Conservation (phyloP, 140 eudicot genomes). For the Ambrosia hybrid region DNA sequence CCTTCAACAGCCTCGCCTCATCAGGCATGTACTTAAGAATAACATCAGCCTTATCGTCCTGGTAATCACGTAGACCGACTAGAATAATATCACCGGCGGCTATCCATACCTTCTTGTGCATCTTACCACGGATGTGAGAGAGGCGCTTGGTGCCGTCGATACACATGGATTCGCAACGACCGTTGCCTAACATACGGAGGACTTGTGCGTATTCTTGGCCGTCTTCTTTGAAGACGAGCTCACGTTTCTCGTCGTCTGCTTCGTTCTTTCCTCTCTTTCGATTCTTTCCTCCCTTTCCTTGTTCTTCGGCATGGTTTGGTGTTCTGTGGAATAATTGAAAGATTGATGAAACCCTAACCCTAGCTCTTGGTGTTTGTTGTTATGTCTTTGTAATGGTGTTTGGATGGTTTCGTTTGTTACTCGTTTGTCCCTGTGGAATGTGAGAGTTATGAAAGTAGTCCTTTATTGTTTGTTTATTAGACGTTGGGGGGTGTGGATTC, state of each 20-base stretch:
- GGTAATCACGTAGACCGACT: slow-evolving; percentile 72
- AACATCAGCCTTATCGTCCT: slow-evolving; percentile 82
- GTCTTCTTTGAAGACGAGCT: slow-evolving; percentile 71
- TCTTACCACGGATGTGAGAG: slow-evolving; percentile 79
- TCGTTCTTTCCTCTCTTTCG: slow-evolving; percentile 85
- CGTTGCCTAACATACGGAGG: slow-evolving; percentile 73
- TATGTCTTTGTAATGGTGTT: background rate
- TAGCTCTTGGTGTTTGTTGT: background rate
- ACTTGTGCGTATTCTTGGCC: slow-evolving; percentile 83
- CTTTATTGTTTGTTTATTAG: background rate
- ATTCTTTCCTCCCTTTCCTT: slow-evolving; percentile 88
- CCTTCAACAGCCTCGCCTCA: slow-evolving; percentile 77
- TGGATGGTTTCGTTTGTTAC: no score
- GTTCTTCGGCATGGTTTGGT: slow-evolving; percentile 72
- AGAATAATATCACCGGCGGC: slow-evolving; percentile 76
- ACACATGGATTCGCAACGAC: slow-evolving; percentile 72
- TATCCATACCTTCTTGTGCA: slow-evolving; percentile 86
- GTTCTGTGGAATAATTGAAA: slow-evolving; percentile 16
- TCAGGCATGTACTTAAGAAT: slow-evolving; percentile 84
- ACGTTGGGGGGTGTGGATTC: no score
- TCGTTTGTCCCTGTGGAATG: no score
- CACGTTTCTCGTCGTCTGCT: slow-evolving; percentile 81
- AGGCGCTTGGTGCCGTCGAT: slow-evolving; percentile 76
- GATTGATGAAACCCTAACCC: slow-evolving; percentile 35
- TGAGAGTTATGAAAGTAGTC: background rate